Evolutionary conservation across 352 stramenopile species (phyloP), one percentile per base, ranked within the genome.

Genomic region (Thalassiosira mediterranea): DNA sequence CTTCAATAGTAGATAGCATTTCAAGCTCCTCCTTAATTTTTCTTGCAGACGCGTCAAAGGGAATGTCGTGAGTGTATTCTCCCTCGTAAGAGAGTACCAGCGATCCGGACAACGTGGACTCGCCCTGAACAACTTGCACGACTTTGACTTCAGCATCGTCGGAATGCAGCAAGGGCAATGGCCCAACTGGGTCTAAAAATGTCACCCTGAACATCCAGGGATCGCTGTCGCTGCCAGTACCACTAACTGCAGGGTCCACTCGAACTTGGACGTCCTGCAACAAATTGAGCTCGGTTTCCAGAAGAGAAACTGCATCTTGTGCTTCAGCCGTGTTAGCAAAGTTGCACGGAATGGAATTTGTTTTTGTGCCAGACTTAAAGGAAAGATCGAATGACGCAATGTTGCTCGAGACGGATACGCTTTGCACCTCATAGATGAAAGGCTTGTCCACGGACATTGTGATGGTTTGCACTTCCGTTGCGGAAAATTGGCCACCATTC

Each of bases 391-490:
- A 86, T 19, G 67, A 76, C 25, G 23, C 23, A 48, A 37, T 60
- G 1, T 85, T 72, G 47, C 92, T 90, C 5, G 94, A 93, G 44
- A 95, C 94, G 2, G 81, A 89, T 32, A 98, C 91, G 0, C 83
- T 92, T 73, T 97, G 93, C 3, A 98, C 87, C 59, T 98, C 94
- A 0, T 94, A 80, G 1, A 93, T 91, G 34, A 96, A 97, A 47
- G 95, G 90, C 2, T 94, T 87, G 51, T 97, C 96, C 4, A 92
- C 88, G 15, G 94, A 95, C 10, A 95, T 94, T 0, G 91, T 94
- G 32, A 98, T 90, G 0, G 94, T 98, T 86, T 98, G 96, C 3
- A 98, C 89, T 76, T 98, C 96, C 15, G 95, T 96, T n/a, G 94
- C 69, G 29, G 96, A 96, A 62, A 75, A 46, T 5, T 83, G 78